Base-by-base conservation (phyloP, 2,329 filamentous ascomycete species). In the Colletotrichum falcatum region DNA sequence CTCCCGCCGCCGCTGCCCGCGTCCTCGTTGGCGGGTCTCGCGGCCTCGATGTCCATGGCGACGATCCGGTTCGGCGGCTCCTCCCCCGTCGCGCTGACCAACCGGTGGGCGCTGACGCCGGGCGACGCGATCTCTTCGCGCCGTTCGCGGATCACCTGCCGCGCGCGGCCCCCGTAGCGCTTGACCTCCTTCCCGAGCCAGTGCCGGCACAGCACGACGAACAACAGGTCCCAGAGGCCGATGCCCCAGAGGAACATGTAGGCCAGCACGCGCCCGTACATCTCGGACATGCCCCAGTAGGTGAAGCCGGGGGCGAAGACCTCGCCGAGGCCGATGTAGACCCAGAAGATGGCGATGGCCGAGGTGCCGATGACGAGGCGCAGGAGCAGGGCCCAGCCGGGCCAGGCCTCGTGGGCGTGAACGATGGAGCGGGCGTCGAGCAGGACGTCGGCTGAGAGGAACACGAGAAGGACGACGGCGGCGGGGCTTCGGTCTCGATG, bases 381-480 rank as follows among this genome's bases (percentile, higher is more conserved):
- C 14, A 78, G 59, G 8, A 78, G 42, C 4, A 82, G 73, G n/a
- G 77, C 75, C 75, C 78, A 78, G 37, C 74, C 75, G 9, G 76
- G 74, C 77, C 80, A 80, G 11, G 75, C 74, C 46, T 70, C 75
- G 61, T 78, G 75, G 51, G 77, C 73, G 55, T 78, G 74, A 18
- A 76, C 74, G 35, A 83, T 78, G 30, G 78, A 78, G 65, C 77
- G 72, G 49, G 80, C 71, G 71, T 83, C 81, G 64, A 83, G 77
- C 23, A 77, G 63, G n/a, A 78, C 74, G 70, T 84, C 81, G 35
- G 76, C 48, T 35, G 67, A 70, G 9, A 82, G 75, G n/a, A 81
- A 68, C 9, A 73, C 61, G 8, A 81, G 73, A 14, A 82, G 74
- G 11, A 77, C 70, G 9, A 79, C 68, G 26, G 79, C 80, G 59